Conservation (phyloP, 2,329 filamentous ascomycete genomes). For the Aspergillus proliferans region DNA sequence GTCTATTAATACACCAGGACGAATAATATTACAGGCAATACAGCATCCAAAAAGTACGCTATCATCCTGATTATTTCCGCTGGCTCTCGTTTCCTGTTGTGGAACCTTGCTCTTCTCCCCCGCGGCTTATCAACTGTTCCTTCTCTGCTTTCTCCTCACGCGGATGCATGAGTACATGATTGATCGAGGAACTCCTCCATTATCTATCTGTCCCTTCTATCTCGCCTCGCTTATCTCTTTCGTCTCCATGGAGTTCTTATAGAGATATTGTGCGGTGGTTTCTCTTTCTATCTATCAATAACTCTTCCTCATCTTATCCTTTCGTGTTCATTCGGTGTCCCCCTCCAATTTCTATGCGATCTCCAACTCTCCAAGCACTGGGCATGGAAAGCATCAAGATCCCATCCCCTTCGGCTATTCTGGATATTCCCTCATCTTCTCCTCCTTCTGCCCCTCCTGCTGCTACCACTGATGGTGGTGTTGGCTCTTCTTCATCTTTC, state of each 20-base stretch:
- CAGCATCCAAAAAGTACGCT: background rate
- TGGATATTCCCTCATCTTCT: slow-evolving; percentile 26
- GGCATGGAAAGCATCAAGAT: slow-evolving; percentile 56
- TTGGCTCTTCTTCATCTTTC: background rate
- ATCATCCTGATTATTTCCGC: background rate
- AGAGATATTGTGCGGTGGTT: background rate
- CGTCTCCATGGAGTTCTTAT: background rate
- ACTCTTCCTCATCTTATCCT: background rate
- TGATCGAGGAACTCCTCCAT: background rate
- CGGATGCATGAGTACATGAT: background rate
- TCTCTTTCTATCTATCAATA: background rate
- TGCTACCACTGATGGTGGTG: slow-evolving; percentile 12
- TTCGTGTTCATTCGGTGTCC: background rate
- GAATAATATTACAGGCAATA: background rate
- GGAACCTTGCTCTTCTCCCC: background rate
- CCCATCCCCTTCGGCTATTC: slow-evolving; percentile 53
- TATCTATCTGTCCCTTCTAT: background rate
- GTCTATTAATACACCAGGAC: background rate
- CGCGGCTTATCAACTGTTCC: background rate
- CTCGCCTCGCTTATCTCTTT: background rate
- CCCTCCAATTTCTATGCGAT: background rate
- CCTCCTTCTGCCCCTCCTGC: slow-evolving; percentile 14
- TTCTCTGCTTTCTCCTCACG: background rate
- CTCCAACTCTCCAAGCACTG: slow-evolving; percentile 1
- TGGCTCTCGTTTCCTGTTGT: background rate